These are phyloP conservation scores for Podospora anserina DNA, from an alignment of 495 filamentous ascomycete genomes.

Conservation along the genomic window DNA sequence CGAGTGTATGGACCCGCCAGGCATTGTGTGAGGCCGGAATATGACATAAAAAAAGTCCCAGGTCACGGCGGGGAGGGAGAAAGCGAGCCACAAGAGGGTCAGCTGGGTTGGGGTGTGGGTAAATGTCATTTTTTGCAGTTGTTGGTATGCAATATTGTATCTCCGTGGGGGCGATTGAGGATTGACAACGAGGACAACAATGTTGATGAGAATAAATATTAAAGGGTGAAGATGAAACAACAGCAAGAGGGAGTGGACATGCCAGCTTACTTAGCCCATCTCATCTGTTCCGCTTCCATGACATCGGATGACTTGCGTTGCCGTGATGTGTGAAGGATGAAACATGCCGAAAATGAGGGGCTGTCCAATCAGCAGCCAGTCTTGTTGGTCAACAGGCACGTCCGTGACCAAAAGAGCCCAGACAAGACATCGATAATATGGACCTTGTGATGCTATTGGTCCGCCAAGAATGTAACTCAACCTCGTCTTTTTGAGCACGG, in stretches of 20 bases:
- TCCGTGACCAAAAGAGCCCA: no score
- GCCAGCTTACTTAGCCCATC: no score
- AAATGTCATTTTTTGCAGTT: background rate
- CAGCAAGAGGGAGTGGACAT: no score
- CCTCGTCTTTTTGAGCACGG: background rate
- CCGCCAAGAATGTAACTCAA: background rate
- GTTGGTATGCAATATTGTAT: background rate
- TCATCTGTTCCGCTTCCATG: background rate
- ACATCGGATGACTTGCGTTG: background rate
- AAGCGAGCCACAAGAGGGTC: conserved; percentile 67
- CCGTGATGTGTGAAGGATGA: background rate
- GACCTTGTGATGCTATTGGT: background rate
- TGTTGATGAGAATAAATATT: background rate
- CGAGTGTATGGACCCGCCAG: conserved; percentile 68
- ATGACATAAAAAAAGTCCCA: conserved; percentile 85
- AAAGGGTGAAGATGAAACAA: no score
- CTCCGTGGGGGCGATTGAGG: no score
- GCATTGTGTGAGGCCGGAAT: conserved; percentile 79
- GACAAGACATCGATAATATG: background rate
- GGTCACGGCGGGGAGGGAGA: conserved; percentile 76
- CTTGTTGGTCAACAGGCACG: no score
- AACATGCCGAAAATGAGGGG: background rate
- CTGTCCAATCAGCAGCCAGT: no score
- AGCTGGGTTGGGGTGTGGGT: conserved; percentile 64
- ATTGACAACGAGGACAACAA: no score